Evolutionary conservation across 176 grass and related monocot genomes (phyloP), one percentile per base, ranked within the genome.

Genomic region (Hyparrhenia diplandra): DNA sequence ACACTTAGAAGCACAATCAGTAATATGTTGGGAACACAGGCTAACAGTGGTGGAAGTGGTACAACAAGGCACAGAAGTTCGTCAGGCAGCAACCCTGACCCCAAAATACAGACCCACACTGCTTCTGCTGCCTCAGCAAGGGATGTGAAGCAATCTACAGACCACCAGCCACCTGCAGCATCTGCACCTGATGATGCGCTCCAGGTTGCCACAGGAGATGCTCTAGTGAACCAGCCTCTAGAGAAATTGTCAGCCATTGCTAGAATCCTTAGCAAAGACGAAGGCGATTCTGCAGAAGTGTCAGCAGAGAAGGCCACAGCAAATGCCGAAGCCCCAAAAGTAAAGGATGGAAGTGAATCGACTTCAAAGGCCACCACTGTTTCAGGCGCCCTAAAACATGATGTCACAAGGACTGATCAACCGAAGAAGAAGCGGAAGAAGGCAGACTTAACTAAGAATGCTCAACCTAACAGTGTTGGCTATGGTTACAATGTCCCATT

Each of bases 1-100:
- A 93, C 91, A 42, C 73, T 90, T 54, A 60, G 88, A 36, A 81
- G 75, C 21, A 82, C 85, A 21, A 88, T 93, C 61, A 82, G 63
- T 45, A 89, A 81, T 74, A 85, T 89, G 85, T 27, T 93, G 62
- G 52, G 37, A 41, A 74, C 84, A 85, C 77, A 54, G 42, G 36
- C 82, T 66, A 41, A 23, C 32, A 85, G 77, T 60, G 39, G 37
- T 57, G 17, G 74, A 30, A 85, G 72, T 67, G 78, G 77, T 71
- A 82, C 82, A 68, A 83, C 37, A 5, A 85, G 81, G 65, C 76
- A 87, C 60, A 79, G 49, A 77, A 91, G 89, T 76, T 87, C 85
- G 41, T 77, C 85, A 45, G 85, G 78, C n/a, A 87, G 80, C 82
- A 84, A 87, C 66, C 32, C 39, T 29, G 65, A 72, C 84, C 54